Evolutionary conservation across 1,139 yeast species (phyloP).

Genomic region (Diutina siamensis): DNA sequence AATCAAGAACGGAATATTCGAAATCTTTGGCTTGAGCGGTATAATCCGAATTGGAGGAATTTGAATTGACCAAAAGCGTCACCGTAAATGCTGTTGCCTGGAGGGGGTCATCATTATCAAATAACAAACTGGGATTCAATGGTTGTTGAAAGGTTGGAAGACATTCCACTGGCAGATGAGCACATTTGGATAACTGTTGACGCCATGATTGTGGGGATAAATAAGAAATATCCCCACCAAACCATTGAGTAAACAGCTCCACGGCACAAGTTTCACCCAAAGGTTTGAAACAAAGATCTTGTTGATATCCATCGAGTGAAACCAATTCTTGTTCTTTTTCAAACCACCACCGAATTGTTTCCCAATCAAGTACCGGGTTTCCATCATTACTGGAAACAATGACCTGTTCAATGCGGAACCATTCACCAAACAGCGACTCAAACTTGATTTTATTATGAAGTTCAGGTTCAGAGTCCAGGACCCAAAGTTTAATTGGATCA

Average conservation of each 20-base stretch:
- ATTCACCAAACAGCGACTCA: constrained; percentile 81
- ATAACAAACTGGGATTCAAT: constrained; percentile 54
- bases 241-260: constrained; percentile 88
- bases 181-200: constrained; percentile 42
- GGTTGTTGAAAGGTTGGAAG: constrained; percentile 90
- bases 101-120: constrained; percentile 41
- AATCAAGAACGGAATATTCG: constrained; percentile 52
- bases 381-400: constrained; percentile 57
- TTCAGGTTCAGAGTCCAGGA: constrained; percentile 67
- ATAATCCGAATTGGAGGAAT: constrained; percentile 22
- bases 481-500: constrained; percentile 82
- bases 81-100: constrained; percentile 62
- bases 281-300: constrained; percentile 65
- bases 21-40: constrained; percentile 41
- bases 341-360: constrained; percentile 80
- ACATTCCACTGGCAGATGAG: constrained; percentile 78
- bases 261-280: constrained; percentile 67
- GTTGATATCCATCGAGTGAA: constrained; percentile 15
- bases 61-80: constrained; percentile 53
- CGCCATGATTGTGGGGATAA: constrained; percentile 48
- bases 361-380: constrained; percentile 49
- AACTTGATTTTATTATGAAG: constrained; percentile 56
- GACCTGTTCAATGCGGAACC: constrained; percentile 79
- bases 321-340: constrained; percentile 44
- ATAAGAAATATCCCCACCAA: constrained; percentile 46